Conservation (phyloP, 371 early-diverging fungal genomes). For the Nematocida ironsii region DNA sequence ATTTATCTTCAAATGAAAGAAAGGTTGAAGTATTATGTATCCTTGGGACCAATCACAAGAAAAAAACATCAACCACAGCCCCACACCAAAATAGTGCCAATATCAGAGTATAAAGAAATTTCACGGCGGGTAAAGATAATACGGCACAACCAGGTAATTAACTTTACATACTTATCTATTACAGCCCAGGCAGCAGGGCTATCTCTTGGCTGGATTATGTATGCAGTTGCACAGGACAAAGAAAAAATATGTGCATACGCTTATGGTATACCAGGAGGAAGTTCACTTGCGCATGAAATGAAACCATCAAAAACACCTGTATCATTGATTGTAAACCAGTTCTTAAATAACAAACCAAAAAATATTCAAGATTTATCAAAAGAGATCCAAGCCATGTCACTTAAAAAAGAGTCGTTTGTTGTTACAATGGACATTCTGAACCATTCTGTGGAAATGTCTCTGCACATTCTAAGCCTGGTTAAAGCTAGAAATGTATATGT, state of each 20-base stretch:
- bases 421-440: constrained; percentile 43
- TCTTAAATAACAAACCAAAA: background rate
- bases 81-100: constrained; percentile 17
- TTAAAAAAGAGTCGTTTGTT: background rate
- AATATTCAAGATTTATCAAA: constrained; percentile 2
- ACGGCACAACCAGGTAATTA: constrained; percentile 43
- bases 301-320: background rate
- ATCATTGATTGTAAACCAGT: constrained; percentile 18
- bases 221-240: background rate
- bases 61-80: background rate
- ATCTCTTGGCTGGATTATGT: constrained; percentile 60
- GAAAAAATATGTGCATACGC: constrained; percentile 30
- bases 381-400: background rate
- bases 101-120: constrained; percentile 50
- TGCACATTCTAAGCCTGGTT: constrained; percentile 52
- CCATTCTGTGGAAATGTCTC: constrained; percentile 45
- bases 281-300: constrained; percentile 30
- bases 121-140: constrained; percentile 44
- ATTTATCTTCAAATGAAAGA: constrained; percentile 65
- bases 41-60: constrained; percentile 39
- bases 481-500: constrained; percentile 18
- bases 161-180: constrained; percentile 52
- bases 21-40: constrained; percentile 41
- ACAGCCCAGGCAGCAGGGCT: constrained; percentile 47
- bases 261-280: constrained; percentile 29